Evolutionary conservation across 2,329 filamentous ascomycete genomes (phyloP), one percentile per base, ranked within the genome.

Genomic region (Elsinoe necatrix): DNA sequence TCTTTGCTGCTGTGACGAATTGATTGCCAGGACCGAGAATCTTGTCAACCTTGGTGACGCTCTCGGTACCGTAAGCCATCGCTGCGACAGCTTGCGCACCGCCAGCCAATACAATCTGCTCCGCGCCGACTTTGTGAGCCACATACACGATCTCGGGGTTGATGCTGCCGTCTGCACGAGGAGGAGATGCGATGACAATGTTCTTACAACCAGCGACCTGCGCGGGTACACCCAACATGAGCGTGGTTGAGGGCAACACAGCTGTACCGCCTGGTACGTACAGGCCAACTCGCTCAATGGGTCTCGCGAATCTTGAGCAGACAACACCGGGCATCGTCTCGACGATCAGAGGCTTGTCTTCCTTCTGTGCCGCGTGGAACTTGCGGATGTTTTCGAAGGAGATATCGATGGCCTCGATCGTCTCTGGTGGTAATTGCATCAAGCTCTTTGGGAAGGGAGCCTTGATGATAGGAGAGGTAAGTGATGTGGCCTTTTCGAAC

Each of bases 261-360:
- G 93, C 93, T 1, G 93, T 98, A 60, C 93, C 93, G 57, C 93
- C 93, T 5, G 93, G 93, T 14, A 98, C 86, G 72, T 98, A 98
- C 4, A 96, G 78, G 61, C 93, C 93, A n/a, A 98, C 93, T 35
- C 90, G 81, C 72, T 97, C 93, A 61, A 98, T 97, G 0, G 93
- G 86, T 18, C 93, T 81, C 11, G 85, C 84, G 74, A 98, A 97
- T 58, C 93, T 89, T 61, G 89, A 95, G 76, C 93, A 98, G 25
- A 93, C 79, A 2, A 98, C 90, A 29, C 93, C 93, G 0, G 93
- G 93, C 93, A 98, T 98, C 0, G 93, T 98, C 76, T 97, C 92
- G 6, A 98, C 89, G 57, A 84, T 73, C 5, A 98, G 77, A 1
- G 89, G 80, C 70, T 89, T 87, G 23, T 87, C 82, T 63, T 95